phyloP scores from a whole-genome alignment of 2,329 filamentous ascomycete genomes.

The Fusarium sp. region DNA sequence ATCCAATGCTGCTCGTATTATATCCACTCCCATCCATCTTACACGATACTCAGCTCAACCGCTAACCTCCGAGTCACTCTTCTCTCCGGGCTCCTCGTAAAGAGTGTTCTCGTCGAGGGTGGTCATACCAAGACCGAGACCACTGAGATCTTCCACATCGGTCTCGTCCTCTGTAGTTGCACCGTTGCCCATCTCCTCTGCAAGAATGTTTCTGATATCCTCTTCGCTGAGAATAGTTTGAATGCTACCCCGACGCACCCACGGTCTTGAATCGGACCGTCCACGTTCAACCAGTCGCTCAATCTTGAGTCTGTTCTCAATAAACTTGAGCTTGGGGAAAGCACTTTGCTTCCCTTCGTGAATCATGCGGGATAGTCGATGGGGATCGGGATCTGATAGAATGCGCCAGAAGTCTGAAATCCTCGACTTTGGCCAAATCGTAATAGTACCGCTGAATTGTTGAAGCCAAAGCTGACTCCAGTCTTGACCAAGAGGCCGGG shows the following conservation, averaged over 20 bases:
- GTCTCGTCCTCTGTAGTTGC: slow-evolving; percentile 52
- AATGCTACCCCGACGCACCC: slow-evolving; percentile 61
- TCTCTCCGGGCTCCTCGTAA: slow-evolving; percentile 37
- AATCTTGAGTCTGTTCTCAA: slow-evolving; percentile 85
- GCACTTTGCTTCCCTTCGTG: slow-evolving; percentile 88
- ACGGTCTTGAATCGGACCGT: slow-evolving; percentile 62
- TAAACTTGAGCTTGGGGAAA: slow-evolving; percentile 92
- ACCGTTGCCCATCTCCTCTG: slow-evolving; percentile 47
- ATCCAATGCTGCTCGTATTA: background rate
- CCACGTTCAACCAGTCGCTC: slow-evolving; percentile 76
- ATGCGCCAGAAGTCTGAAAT: slow-evolving; percentile 87
- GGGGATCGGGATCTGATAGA: slow-evolving; percentile 80
- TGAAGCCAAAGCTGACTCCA: slow-evolving; percentile 98
- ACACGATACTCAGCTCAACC: background rate
- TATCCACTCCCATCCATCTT: background rate
- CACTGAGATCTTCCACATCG: slow-evolving; percentile 47
- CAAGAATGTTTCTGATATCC: slow-evolving; percentile 63
- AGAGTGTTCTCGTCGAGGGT: slow-evolving; percentile 40
- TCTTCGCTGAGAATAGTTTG: slow-evolving; percentile 71
- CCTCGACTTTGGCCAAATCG: slow-evolving; percentile 90
- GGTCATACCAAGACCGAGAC: slow-evolving; percentile 43
- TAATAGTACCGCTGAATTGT: slow-evolving; percentile 92
- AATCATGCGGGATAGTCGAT: slow-evolving; percentile 86
- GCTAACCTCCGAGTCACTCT: slow-evolving; percentile 30
- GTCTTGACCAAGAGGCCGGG: slow-evolving; percentile 90